Evolutionary conservation across 192 early-diverging fungal genomes (phyloP).

Genomic region (Glomus cerebriforme): DNA sequence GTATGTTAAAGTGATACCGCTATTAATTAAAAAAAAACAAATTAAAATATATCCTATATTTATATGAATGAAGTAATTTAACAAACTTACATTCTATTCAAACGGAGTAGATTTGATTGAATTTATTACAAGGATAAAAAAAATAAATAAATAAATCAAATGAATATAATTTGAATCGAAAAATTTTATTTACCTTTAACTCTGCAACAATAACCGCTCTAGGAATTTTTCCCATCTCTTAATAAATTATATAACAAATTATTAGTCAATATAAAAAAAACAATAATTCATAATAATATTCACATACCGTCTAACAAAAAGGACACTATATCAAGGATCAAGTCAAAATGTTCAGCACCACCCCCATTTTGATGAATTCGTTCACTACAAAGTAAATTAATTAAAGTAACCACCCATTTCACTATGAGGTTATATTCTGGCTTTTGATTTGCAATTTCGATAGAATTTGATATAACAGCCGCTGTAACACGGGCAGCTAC

Average conservation of each 20-base stretch:
- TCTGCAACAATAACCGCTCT: background rate
- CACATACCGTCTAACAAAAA: conserved; percentile 28
- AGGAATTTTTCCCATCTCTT: conserved; percentile 24
- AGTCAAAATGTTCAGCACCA: conserved; percentile 13
- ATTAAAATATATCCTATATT: background rate
- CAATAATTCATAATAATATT: background rate
- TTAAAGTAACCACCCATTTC: conserved; percentile 12
- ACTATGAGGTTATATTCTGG: conserved; percentile 2
- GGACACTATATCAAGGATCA: conserved; percentile 25
- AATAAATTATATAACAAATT: background rate
- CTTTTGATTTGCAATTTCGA: background rate
- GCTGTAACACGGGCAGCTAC: background rate
- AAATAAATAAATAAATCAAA: background rate
- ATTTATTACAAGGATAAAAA: background rate
- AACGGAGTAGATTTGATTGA: background rate
- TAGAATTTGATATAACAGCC: background rate
- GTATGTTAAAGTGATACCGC: background rate
- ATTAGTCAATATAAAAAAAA: too few relatives aligned
- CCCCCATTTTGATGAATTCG: conserved; percentile 17
- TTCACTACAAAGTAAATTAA: background rate
- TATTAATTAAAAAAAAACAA: background rate
- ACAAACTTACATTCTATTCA: background rate
- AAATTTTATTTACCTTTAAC: conserved; percentile 1
- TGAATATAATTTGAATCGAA: too few relatives aligned
- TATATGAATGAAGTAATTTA: background rate